Base-by-base conservation (phyloP, 208 protist genomes). In the Blastocrithidia nonstop region DNA sequence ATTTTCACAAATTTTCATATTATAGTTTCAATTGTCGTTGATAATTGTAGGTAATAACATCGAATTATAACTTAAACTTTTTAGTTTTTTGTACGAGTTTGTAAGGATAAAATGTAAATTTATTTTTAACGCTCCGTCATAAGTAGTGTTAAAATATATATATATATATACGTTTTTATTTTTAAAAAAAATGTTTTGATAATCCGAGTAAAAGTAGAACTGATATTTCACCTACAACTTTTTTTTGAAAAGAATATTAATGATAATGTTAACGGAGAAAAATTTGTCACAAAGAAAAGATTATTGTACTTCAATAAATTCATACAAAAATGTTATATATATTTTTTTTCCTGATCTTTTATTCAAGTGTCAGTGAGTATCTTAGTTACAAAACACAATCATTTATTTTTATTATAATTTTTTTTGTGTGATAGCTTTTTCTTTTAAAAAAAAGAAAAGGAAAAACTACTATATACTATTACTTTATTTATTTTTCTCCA, bases 81-180 rank as follows among this genome's bases (percentile, higher is more conserved):
- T n/a, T n/a, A n/a, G n/a, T n/a, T n/a, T 13, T 35, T 13, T 35
- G 29, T 35, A n/a, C n/a, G 29, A n/a, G 29, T 35, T 13, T 35
- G 29, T 35, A n/a, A 35, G 13, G 29, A 35, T 35, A 35, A 35
- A 35, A 35, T n/a, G 29, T n/a, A n/a, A n/a, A n/a, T n/a, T n/a
- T 23, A 23, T 5, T 5, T 23, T 19, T 38, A 19, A 23, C 5
- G 33, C 5, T 5, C 19, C 22, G 5, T 23, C 33, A 38, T 15
- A 6, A 6, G 24, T 4, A 22, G 17, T 45, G 24, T 32, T 1
- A 33, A 22, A 29, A 3, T 35, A 8, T 33, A 22, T 16, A 21
- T 16, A 32, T 15, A 38, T 49, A 50, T 37, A 54, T 2, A 31
- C 17, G 39, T 1, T 3, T 22, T 33, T 45, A 29, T 4, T 45